Base-by-base conservation (phyloP, 73 alveolate genomes). In the Blepharisma japonicum region DNA sequence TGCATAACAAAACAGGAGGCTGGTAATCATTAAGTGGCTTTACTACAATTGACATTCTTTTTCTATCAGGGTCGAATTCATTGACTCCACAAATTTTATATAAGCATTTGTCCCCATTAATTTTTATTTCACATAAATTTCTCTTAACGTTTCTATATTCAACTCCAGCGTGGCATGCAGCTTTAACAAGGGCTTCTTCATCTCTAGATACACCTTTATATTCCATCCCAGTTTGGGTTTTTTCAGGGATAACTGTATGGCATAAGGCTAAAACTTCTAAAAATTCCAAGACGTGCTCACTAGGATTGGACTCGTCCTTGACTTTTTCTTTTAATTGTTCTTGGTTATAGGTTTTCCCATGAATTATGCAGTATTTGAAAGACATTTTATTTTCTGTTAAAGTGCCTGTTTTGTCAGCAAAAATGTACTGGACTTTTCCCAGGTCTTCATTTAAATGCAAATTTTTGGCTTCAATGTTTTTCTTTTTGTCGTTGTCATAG, bases 1-100 rank as follows among this genome's bases (percentile, higher is more conserved):
- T 91, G 50, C 90, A 72, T 68, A 80, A 32, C 66, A 85, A 21
- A 46, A 56, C 23, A 18, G 74, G 74, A 61, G 74, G 74, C 18
- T 61, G 23, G 3, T 32, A 21, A 46, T 48, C 23, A 18, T n/a
- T n/a, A 61, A 39, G 74, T 2, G 14, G 23, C 94, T 45, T 89
- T 81, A 46, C 49, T 11, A 92, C 92, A 18, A 95, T 89, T 49
- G 97, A 87, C 98, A 92, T 95, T 80, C 98, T 88, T 77, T 91
- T 95, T 53, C 99, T 87, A 11, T 91, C 92, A 23, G 93, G 77
- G 67, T 88, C 86, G 84, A 95, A 95, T 53, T 91, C 95, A 55
- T 87, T 86, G 25, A 91, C 85, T 76, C 90, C 92, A 42, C 91
- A 71, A 0, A 88, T 82, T 79, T 87, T 81, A 81, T 77, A 93